These are phyloP conservation scores for Zymoseptoria brevis DNA, from an alignment of 2,329 filamentous ascomycete genomes.

Conservation along the genomic window DNA sequence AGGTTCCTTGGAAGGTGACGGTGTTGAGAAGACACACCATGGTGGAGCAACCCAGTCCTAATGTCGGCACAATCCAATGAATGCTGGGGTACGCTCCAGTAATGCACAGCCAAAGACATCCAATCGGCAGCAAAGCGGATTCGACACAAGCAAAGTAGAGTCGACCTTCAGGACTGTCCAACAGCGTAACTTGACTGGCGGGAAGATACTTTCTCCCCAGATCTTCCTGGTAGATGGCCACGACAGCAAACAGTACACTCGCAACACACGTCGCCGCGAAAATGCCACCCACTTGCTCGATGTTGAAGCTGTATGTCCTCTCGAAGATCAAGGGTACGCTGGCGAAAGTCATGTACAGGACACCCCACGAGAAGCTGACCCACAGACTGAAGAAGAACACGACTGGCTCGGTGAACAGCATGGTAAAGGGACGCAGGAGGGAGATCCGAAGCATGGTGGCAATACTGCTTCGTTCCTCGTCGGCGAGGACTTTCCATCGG, in stretches of 20 bases:
- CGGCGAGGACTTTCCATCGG: constrained; percentile 70
- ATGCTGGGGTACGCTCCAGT: constrained; percentile 49
- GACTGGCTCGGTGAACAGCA: constrained; percentile 66
- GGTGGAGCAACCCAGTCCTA: constrained; percentile 66
- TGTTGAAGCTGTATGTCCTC: constrained; percentile 58
- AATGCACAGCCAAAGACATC: constrained; percentile 76
- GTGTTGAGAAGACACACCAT: constrained; percentile 36
- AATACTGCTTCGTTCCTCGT: constrained; percentile 66
- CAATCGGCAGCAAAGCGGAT: constrained; percentile 65
- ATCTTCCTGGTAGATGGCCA: constrained; percentile 44
- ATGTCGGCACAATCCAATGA: constrained; percentile 64
- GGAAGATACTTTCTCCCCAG: constrained; percentile 15
- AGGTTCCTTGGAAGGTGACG: too few species aligned
- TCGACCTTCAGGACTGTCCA: constrained; percentile 59
- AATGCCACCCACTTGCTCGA: constrained; percentile 60
- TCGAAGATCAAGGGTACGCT: constrained; percentile 72
- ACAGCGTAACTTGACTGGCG: constrained; percentile 30
- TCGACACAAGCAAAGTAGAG: constrained; percentile 79
- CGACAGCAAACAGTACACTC: constrained; percentile 62
- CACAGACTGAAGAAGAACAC: constrained; percentile 84
- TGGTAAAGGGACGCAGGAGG: constrained; percentile 67
- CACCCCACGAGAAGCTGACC: constrained; percentile 83
- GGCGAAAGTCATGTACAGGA: constrained; percentile 77
- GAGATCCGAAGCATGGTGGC: constrained; percentile 64
- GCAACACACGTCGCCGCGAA: constrained; percentile 65